Conservation (phyloP, 768 basidiomycete genomes). For the Wakefieldia striispora region DNA sequence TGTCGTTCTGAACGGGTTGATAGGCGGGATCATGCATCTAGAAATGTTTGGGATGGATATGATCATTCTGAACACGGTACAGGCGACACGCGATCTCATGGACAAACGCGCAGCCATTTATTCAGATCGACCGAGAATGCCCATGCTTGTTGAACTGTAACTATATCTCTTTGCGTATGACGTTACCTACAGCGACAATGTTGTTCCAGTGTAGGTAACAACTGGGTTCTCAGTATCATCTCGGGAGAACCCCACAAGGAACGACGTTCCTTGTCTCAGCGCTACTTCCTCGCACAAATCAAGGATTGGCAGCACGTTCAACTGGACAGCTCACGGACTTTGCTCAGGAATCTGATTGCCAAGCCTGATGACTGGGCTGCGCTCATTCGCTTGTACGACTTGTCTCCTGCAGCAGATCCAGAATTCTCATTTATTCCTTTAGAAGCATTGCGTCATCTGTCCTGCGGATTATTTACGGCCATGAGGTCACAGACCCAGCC, state of each 20-base stretch:
- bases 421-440: neutral
- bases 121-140: conserved; percentile 1
- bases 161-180: neutral
- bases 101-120: conserved; percentile 6
- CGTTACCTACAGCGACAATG: neutral
- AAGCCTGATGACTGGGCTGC: neutral
- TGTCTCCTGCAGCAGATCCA: neutral
- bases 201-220: neutral
- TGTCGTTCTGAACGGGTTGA: neutral
- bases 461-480: conserved; percentile 1
- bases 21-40: neutral
- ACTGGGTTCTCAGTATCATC: conserved; percentile 5
- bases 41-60: conserved; percentile 7
- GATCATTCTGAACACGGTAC: conserved; percentile 35
- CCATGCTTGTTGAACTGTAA: conserved; percentile 1
- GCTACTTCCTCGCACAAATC: conserved; percentile 8
- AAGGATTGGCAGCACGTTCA: conserved; percentile 15
- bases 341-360: conserved; percentile 2
- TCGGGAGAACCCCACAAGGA: no score
- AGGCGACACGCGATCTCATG: conserved; percentile 7
- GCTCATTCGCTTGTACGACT: neutral
- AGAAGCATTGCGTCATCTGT: neutral
- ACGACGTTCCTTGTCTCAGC: conserved; percentile 7
- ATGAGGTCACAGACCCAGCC: neutral
- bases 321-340: conserved; percentile 3